Conservation (phyloP, 148 eudicot genomes). For the Nyssa sinensis region DNA sequence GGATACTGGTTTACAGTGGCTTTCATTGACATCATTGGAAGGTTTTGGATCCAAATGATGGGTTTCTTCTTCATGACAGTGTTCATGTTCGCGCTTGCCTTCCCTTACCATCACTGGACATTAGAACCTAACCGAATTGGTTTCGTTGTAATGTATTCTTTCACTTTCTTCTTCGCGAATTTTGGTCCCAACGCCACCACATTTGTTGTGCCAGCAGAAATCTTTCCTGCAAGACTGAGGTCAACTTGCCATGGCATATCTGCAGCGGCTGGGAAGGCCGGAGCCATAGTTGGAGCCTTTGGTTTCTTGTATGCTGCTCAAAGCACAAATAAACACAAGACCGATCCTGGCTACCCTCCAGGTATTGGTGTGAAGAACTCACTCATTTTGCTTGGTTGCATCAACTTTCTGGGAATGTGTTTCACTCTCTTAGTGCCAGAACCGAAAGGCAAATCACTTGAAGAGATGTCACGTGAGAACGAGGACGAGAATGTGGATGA, state of each 20-base stretch:
- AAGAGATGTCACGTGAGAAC: conserved; percentile 45
- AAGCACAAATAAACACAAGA: conserved; percentile 26
- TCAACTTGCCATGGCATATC: conserved; percentile 69
- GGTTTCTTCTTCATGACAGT: conserved; percentile 79
- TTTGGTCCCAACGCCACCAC: conserved; percentile 72
- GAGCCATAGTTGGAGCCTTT: conserved; percentile 62
- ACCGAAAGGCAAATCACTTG: conserved; percentile 53
- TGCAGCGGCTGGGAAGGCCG: conserved; percentile 65
- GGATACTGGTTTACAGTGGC: conserved; percentile 76
- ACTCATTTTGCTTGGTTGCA: conserved; percentile 35
- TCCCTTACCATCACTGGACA: conserved; percentile 54
- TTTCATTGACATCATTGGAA: conserved; percentile 59
- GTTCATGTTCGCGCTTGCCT: conserved; percentile 78
- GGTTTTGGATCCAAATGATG: conserved; percentile 55
- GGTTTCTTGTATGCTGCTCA: conserved; percentile 52
- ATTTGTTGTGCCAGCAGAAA: conserved; percentile 63
- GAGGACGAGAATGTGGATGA: conserved; percentile 16
- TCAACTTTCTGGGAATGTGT: conserved; percentile 44
- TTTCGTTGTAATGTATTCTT: conserved; percentile 47
- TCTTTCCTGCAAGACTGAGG: conserved; percentile 56
- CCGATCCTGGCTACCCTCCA: conserved; percentile 47
- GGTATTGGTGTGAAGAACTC: conserved; percentile 60
- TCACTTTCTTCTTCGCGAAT: conserved; percentile 66
- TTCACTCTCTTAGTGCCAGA: conserved; percentile 61
- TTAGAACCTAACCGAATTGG: conserved; percentile 36